Conservation (phyloP, 805 yeast species). For the Kodamaea fukazawae region DNA sequence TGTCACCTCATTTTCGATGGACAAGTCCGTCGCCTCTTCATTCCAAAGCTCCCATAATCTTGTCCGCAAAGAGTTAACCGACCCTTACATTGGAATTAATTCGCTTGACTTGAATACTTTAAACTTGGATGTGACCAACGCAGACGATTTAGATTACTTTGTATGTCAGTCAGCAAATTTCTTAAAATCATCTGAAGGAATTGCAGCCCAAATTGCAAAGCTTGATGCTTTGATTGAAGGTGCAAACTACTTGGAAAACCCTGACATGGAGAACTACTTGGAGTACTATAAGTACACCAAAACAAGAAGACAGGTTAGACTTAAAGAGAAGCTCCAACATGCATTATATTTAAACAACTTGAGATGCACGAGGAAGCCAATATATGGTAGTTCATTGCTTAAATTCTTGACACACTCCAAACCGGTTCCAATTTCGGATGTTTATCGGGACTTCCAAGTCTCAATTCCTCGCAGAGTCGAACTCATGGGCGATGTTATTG, state of each 20-base stretch:
- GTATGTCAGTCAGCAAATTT: conserved; percentile 42
- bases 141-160: conserved; percentile 45
- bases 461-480: conserved; percentile 28
- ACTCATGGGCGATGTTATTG: conserved; percentile 50
- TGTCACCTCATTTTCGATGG: conserved; percentile 81
- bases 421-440: conserved; percentile 8
- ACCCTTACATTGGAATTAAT: conserved; percentile 3
- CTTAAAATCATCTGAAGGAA: conserved; percentile 47
- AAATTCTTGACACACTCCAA: conserved; percentile 35
- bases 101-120: conserved; percentile 52
- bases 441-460: conserved; percentile 20
- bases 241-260: conserved; percentile 19
- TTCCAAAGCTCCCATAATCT: conserved; percentile 35
- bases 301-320: conserved; percentile 48
- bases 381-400: conserved; percentile 63
- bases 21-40: conserved; percentile 54
- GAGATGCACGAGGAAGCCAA: conserved; percentile 63
- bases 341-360: conserved; percentile 59
- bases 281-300: conserved; percentile 59
- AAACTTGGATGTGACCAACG: conserved; percentile 55
- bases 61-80: conserved; percentile 19
- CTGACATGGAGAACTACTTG: conserved; percentile 39
- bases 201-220: conserved; percentile 43
- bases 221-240: conserved; percentile 37
- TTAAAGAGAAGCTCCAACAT: conserved; percentile 55